phyloP scores from a whole-genome alignment of 106 monocot species.

The Agapanthus africanus region DNA sequence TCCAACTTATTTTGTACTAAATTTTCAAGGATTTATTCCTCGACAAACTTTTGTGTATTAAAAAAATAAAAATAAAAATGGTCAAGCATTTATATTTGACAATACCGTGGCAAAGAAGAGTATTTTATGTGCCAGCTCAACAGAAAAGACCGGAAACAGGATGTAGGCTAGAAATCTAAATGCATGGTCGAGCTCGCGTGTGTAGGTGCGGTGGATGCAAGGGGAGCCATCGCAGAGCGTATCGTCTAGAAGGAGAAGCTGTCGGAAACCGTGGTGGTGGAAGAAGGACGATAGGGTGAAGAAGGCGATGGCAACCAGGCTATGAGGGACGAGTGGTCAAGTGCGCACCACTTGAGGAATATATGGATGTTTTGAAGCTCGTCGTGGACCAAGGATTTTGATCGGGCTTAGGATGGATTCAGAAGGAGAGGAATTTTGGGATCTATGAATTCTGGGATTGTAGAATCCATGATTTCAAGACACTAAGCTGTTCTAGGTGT shows the following conservation, averaged over 20 bases:
- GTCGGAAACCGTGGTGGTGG: constrained; percentile 46
- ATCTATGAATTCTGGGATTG: too few relatives aligned
- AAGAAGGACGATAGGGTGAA: constrained; percentile 51
- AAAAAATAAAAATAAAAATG: too few relatives aligned
- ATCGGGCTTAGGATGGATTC: constrained; percentile 37
- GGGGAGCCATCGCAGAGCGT: constrained; percentile 33
- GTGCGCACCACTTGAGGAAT: constrained; percentile 53
- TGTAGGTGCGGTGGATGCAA: constrained; percentile 38
- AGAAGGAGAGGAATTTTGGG: constrained; percentile 64
- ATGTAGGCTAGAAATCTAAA: constrained; percentile 46
- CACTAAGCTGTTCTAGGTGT: too few relatives aligned
- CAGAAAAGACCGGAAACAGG: constrained; percentile 51
- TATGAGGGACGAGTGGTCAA: constrained; percentile 61
- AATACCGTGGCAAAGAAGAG: constrained; percentile 47
- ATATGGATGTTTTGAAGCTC: constrained; percentile 62
- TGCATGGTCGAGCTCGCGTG: constrained; percentile 43
- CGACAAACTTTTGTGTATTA: too few relatives aligned
- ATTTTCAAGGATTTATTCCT: too few relatives aligned
- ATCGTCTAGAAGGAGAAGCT: constrained; percentile 65
- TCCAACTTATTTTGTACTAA: too few relatives aligned
- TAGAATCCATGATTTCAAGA: too few relatives aligned
- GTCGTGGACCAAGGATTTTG: constrained; percentile 39
- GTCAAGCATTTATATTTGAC: too few relatives aligned
- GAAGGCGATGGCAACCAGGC: constrained; percentile 55
- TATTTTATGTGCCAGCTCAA: constrained; percentile 59